phyloP scores from a whole-genome alignment of 2,329 filamentous ascomycete genomes.

The Thelonectria rubi region DNA sequence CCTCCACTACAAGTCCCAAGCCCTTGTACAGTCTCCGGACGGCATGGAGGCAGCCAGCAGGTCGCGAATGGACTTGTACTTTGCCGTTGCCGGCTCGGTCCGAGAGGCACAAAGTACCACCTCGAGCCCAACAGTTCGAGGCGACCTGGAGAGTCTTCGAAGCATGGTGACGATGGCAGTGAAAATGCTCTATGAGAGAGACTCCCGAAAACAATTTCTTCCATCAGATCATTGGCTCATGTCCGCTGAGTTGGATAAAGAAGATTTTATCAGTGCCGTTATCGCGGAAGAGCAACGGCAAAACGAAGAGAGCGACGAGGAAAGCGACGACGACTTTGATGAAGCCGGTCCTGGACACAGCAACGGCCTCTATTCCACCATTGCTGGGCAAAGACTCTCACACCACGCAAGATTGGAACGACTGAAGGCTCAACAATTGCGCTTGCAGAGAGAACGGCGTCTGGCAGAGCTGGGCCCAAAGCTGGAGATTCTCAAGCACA shows the following conservation, averaged over 20 bases:
- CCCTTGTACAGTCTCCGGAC: conserved; percentile 54
- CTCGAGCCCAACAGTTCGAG: conserved; percentile 34
- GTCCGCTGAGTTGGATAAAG: conserved; percentile 87
- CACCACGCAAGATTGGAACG: conserved; percentile 72
- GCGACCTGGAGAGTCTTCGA: conserved; percentile 82
- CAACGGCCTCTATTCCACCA: conserved; percentile 44
- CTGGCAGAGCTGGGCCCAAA: conserved; percentile 84
- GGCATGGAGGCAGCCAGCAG: conserved; percentile 35
- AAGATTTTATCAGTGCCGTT: conserved; percentile 84
- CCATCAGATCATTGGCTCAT: conserved; percentile 92
- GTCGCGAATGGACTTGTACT: conserved; percentile 44
- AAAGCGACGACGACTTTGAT: conserved; percentile 47
- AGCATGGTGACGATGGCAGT: conserved; percentile 82
- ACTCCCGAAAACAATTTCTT: conserved; percentile 87
- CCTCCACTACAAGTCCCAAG: conserved; percentile 82
- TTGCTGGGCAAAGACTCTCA: conserved; percentile 66
- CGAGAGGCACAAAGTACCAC: conserved; percentile 1
- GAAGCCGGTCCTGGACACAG: conserved; percentile 45
- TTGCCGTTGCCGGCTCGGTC: conserved; percentile 30
- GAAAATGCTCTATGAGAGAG: conserved; percentile 90
- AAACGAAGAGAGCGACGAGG: conserved; percentile 59
- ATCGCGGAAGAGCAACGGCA: conserved; percentile 88
- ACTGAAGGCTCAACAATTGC: conserved; percentile 70
- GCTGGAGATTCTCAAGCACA: conserved; percentile 90
- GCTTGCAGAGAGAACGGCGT: conserved; percentile 73